Evolutionary conservation across 768 basidiomycete species (phyloP).

Genomic region (Russula sp.): DNA sequence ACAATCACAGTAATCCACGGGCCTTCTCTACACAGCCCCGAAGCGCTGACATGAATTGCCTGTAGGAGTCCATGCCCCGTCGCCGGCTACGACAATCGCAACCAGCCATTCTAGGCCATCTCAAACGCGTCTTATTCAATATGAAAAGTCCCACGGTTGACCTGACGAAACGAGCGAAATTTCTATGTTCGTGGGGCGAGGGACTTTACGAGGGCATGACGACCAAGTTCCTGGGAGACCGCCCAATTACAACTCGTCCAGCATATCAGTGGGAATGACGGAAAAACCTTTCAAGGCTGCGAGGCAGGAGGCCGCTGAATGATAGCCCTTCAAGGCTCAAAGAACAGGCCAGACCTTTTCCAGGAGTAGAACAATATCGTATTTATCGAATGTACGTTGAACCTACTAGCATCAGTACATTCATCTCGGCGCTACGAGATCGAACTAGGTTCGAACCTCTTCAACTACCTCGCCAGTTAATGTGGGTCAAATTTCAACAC

Average conservation of each 20-base stretch:
- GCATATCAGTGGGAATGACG: slow-evolving; percentile 34
- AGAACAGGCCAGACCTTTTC: background rate
- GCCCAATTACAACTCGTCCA: slow-evolving; percentile 37
- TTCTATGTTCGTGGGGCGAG: slow-evolving; percentile 40
- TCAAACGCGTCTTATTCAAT: slow-evolving; percentile 36
- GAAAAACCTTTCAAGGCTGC: slow-evolving; percentile 43
- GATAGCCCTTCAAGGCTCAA: background rate
- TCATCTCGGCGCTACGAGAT: background rate
- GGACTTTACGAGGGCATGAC: slow-evolving; percentile 41
- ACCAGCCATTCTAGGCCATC: slow-evolving; percentile 37
- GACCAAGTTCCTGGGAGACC: slow-evolving; percentile 37
- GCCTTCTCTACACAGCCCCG: slow-evolving; percentile 11
- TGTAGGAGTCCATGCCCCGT: slow-evolving; percentile 45
- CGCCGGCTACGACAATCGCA: slow-evolving; percentile 46
- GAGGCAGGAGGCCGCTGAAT: slow-evolving; percentile 26
- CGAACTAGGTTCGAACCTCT: slow-evolving; percentile 19
- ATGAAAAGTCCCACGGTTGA: slow-evolving; percentile 60
- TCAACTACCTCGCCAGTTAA: background rate
- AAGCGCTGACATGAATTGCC: background rate
- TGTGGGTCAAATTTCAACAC: slow-evolving; percentile 11
- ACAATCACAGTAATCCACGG: slow-evolving; percentile 49
- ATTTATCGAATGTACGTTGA: background rate
- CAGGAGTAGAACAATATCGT: background rate
- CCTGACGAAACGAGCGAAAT: slow-evolving; percentile 63
- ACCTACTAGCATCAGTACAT: background rate